Percentiles rank a stretch among this genome's conserved stretches.
Evolutionary conservation across 805 yeast genomes (phyloP).

Genomic region (Starmerella scarabaei): DNA sequence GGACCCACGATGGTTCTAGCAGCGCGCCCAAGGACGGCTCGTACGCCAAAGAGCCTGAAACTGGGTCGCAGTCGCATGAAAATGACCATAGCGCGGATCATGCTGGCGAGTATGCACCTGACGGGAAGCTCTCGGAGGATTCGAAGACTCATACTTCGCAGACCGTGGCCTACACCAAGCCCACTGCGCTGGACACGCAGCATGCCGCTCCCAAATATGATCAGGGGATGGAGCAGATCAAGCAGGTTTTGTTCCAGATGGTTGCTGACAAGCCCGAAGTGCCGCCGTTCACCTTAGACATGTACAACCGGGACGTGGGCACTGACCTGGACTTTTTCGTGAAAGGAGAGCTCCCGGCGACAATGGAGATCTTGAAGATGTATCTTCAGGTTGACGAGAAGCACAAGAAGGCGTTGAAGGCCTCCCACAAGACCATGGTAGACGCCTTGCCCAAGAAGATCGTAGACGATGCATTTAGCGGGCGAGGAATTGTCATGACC

Average conservation of each 20-base stretch:
- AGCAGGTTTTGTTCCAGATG: constrained; percentile 3
- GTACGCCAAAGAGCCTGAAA: too few species aligned
- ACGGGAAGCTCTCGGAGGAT: neutral
- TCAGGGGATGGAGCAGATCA: constrained; percentile 6
- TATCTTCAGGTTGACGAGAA: constrained; percentile 15
- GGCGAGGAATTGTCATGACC: constrained; percentile 51
- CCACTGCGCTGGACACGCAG: neutral
- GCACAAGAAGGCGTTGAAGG: constrained; percentile 9
- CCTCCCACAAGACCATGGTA: constrained; percentile 12
- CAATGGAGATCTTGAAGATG: constrained; percentile 9
- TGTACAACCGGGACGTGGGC: constrained; percentile 34
- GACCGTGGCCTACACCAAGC: neutral
- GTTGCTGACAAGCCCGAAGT: constrained; percentile 32
- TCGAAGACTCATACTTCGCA: neutral
- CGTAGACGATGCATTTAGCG: constrained; percentile 20
- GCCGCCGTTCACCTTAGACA: constrained; percentile 28
- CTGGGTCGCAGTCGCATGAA: too few species aligned
- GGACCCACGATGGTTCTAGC: neutral
- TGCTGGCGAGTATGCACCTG: neutral
- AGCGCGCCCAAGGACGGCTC: neutral
- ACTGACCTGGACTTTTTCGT: constrained; percentile 25
- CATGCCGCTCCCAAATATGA: constrained; percentile 1
- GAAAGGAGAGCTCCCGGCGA: constrained; percentile 13
- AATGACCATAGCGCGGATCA: neutral
- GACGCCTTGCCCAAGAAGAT: constrained; percentile 8